Evolutionary conservation across 208 protist species (phyloP).

Genomic region (Phytomonas francai): DNA sequence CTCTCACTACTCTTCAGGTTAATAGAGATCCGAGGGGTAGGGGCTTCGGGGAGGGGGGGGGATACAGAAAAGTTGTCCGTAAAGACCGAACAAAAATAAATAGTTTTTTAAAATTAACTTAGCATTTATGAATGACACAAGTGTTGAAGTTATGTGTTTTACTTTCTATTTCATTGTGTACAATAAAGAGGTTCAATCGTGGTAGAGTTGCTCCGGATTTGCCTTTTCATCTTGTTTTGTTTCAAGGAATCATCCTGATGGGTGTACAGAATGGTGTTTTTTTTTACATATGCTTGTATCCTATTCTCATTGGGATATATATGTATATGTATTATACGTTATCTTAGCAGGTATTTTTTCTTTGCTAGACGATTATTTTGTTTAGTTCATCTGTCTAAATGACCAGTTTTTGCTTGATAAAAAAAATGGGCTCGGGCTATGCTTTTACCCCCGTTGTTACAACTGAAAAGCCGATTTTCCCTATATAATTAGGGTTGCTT

Average conservation of each 20-base stretch:
- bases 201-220: no score
- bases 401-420: neutral
- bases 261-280: neutral
- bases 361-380: neutral
- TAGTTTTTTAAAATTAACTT: neutral
- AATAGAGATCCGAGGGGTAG: no score
- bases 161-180: no score
- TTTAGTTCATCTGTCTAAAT: neutral
- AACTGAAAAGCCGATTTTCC: neutral
- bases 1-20: constrained; percentile 10
- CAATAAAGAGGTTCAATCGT: no score
- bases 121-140: neutral
- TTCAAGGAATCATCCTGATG: no score
- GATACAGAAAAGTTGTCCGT: neutral
- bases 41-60: no score
- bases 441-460: constrained; percentile 5
- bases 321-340: constrained; percentile 5
- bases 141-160: no score
- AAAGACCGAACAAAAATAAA: constrained; percentile 1
- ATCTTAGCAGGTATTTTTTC: neutral
- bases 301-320: neutral
- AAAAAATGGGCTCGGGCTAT: neutral
- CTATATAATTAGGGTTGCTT: neutral
- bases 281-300: neutral
- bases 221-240: no score